These are phyloP conservation scores for Hydrangea macrophylla DNA, from an alignment of 148 eudicot genomes.

Conservation along the genomic window DNA sequence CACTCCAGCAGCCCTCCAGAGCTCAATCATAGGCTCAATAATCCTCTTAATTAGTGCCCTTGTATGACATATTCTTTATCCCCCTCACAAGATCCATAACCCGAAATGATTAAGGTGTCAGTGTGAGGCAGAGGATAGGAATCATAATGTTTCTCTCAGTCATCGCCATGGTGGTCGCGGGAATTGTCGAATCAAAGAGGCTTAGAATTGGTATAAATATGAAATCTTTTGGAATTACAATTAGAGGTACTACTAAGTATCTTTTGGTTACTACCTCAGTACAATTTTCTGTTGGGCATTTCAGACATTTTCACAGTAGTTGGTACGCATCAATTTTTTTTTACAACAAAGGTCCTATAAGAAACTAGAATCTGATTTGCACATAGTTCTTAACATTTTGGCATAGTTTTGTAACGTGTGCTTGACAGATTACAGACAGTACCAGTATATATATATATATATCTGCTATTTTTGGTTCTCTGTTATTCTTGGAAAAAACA, in stretches of 20 bases:
- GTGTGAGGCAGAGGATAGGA: slow-evolving; percentile 77
- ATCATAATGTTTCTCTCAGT: slow-evolving; percentile 74
- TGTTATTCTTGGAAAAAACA: too few species aligned
- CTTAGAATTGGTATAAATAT: slow-evolving; percentile 24
- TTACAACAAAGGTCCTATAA: slow-evolving; percentile 66
- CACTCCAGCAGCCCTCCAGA: slow-evolving; percentile 85
- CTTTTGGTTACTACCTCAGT: slow-evolving; percentile 85
- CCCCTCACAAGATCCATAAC: slow-evolving; percentile 51
- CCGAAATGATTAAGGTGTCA: slow-evolving; percentile 55
- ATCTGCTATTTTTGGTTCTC: too few species aligned
- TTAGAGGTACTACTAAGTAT: slow-evolving; percentile 37
- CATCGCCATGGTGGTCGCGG: slow-evolving; percentile 78
- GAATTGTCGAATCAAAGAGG: slow-evolving; percentile 60
- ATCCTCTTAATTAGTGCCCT: slow-evolving; percentile 73
- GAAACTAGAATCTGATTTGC: too few species aligned
- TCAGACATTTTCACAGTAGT: slow-evolving; percentile 88
- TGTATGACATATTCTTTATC: slow-evolving; percentile 61
- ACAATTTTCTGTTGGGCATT: slow-evolving; percentile 65
- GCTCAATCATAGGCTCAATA: slow-evolving; percentile 61
- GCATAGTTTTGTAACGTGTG: slow-evolving; percentile 78
- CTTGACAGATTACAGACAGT: too few species aligned
- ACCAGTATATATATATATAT: too few species aligned
- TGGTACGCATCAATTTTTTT: slow-evolving; percentile 94
- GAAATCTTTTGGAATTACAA: not conserved
- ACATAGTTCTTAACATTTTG: too few species aligned